A percentile compares a stretch with the other conserved stretches of the same genome.
phyloP scores from a whole-genome alignment of 106 monocot genomes.

The Acorus calamus region DNA sequence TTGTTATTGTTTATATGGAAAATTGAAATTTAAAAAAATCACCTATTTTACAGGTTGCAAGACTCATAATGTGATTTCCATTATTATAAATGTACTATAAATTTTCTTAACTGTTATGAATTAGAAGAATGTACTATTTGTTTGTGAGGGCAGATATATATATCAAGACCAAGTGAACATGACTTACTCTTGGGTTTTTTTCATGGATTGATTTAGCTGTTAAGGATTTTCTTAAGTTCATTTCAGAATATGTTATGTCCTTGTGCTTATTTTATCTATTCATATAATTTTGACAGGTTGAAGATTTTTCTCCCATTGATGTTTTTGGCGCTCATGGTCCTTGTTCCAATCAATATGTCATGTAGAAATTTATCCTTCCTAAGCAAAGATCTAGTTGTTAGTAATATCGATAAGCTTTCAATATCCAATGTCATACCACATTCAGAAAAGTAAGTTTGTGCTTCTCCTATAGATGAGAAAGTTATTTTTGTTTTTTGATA shows the following conservation, averaged over 20 bases:
- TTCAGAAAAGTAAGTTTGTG: conserved; percentile 52
- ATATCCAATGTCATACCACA: conserved; percentile 82
- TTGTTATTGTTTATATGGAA: too few relatives aligned
- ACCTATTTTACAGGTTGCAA: too few relatives aligned
- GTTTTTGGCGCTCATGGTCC: conserved; percentile 47
- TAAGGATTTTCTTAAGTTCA: too few relatives aligned
- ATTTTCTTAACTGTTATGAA: too few relatives aligned
- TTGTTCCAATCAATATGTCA: conserved; percentile 85
- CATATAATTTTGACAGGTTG: conserved; percentile 34
- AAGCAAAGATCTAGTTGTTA: conserved; percentile 60
- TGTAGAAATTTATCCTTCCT: conserved; percentile 59
- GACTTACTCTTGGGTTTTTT: not conserved
- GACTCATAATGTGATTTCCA: too few relatives aligned
- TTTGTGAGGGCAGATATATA: too few relatives aligned
- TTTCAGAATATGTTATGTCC: not conserved
- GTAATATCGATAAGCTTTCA: conserved; percentile 91
- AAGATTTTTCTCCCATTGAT: conserved; percentile 88
- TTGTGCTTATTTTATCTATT: not conserved
- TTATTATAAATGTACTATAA: too few relatives aligned
- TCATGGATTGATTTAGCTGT: too few relatives aligned
- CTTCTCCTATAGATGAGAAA: not conserved
- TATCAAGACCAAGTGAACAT: too few relatives aligned
- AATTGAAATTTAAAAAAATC: too few relatives aligned
- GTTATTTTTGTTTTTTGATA: too few relatives aligned
- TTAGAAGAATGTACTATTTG: too few relatives aligned